phyloP scores from a whole-genome alignment of 352 stramenopile genomes.

The Peronospora destructor region DNA sequence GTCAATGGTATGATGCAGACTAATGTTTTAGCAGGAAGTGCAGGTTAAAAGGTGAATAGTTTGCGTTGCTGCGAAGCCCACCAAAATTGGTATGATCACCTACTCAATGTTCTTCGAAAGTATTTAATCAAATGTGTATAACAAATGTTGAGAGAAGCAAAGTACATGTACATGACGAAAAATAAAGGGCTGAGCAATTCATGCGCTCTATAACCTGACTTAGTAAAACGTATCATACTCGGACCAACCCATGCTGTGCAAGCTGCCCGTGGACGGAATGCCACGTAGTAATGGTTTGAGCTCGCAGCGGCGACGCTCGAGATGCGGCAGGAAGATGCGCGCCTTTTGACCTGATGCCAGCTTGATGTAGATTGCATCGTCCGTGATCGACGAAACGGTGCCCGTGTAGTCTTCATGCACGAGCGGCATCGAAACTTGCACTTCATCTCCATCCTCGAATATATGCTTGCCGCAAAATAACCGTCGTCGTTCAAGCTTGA shows the following conservation, averaged over 20 bases:
- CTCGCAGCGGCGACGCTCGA: constrained; percentile 54
- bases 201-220: constrained; percentile 5
- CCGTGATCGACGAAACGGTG: constrained; percentile 63
- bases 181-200: constrained; percentile 4
- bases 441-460: constrained; percentile 77
- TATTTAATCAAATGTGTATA: neutral
- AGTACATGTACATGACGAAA: constrained; percentile 22
- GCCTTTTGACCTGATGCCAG: constrained; percentile 56
- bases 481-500: constrained; percentile 46
- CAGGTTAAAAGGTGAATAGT: neutral
- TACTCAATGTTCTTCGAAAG: too few species aligned
- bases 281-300: constrained; percentile 59
- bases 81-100: too few species aligned
- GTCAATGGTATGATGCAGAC: constrained; percentile 14
- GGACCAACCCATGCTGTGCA: constrained; percentile 52
- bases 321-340: constrained; percentile 48
- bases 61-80: neutral
- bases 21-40: constrained; percentile 25
- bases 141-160: constrained; percentile 7
- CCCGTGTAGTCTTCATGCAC: constrained; percentile 71
- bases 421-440: constrained; percentile 54
- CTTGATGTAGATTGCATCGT: constrained; percentile 69
- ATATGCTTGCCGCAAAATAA: constrained; percentile 65
- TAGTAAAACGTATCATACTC: constrained; percentile 58
- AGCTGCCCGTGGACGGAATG: constrained; percentile 33